Evolutionary conservation across 2,329 filamentous ascomycete genomes (phyloP).

Genomic region (Metarhizium brunneum): DNA sequence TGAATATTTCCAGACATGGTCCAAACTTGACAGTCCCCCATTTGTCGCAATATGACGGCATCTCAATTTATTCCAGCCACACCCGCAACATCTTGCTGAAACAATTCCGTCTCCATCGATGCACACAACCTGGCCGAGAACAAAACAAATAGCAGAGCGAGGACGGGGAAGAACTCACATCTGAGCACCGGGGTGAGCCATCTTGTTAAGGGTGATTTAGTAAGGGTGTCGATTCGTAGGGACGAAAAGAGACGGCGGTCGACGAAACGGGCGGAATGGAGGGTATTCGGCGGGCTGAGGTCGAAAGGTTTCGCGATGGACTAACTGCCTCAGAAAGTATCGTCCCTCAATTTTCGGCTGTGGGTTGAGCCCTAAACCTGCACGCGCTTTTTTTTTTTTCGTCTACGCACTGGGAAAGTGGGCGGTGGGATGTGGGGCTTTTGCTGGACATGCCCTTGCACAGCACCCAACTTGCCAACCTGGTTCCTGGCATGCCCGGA

Average conservation of each 20-base stretch:
- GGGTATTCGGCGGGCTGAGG: slow-evolving; percentile 6
- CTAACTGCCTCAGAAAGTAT: slow-evolving; percentile 2
- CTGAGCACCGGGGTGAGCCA: slow-evolving; percentile 53
- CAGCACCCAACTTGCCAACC: no score
- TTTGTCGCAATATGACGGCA: not conserved
- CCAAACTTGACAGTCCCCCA: no score
- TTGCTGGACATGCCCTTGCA: no score
- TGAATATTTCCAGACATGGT: no score
- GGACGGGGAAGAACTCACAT: slow-evolving; percentile 38
- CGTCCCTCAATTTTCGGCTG: slow-evolving; percentile 13
- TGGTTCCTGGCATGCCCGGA: slow-evolving; percentile 5
- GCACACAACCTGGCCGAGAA: not conserved
- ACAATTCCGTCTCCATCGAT: not conserved
- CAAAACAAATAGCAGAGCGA: not conserved
- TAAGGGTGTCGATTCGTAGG: slow-evolving; percentile 12
- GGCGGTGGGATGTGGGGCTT: not conserved
- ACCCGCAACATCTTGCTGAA: not conserved
- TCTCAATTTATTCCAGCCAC: not conserved
- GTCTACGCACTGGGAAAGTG: not conserved
- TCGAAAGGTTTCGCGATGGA: slow-evolving; percentile 8
- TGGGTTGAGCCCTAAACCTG: slow-evolving; percentile 22
- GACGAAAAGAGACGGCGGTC: slow-evolving; percentile 22
- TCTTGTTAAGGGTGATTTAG: slow-evolving; percentile 32
- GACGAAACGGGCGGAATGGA: slow-evolving; percentile 6
- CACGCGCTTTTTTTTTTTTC: slow-evolving; percentile 1